Evolutionary conservation across 768 basidiomycete genomes (phyloP).

Genomic region (Erythrobasidium yunnanense): DNA sequence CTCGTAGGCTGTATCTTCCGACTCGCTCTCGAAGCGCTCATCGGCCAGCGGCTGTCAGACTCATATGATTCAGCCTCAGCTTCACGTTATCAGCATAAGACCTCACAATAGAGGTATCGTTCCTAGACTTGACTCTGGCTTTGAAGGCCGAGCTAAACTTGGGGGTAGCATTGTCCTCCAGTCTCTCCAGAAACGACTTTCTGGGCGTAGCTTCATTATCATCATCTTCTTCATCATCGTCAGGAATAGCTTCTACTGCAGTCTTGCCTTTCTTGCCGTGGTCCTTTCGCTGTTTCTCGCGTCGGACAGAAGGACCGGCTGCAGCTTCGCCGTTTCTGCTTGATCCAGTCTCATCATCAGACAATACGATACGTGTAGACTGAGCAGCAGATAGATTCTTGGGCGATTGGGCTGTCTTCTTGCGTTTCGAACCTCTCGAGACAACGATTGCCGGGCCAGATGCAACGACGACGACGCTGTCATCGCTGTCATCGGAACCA

Average conservation of each 20-base stretch:
- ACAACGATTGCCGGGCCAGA: too few relatives aligned
- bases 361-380: too few relatives aligned
- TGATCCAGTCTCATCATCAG: too few relatives aligned
- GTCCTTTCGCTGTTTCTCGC: neutral
- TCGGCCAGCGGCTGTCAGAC: constrained; percentile 12
- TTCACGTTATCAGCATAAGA: neutral
- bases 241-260: neutral
- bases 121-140: neutral
- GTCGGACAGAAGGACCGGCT: too few relatives aligned
- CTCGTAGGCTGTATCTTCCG: constrained; percentile 3
- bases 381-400: too few relatives aligned
- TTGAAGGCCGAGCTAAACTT: constrained; percentile 3
- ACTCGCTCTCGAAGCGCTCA: constrained; percentile 4
- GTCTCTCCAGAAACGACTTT: neutral
- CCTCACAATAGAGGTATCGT: neutral
- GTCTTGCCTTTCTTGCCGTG: neutral
- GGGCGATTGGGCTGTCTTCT: too few relatives aligned
- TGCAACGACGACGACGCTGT: too few relatives aligned
- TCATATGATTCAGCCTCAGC: neutral
- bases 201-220: neutral
- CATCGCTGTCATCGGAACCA: too few relatives aligned
- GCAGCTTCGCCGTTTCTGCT: too few relatives aligned
- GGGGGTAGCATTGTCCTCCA: neutral
- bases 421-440: too few relatives aligned
- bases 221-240: neutral